A percentile compares a stretch with the other conserved stretches of the same genome.
These are phyloP conservation scores for Boletus edulis DNA, from an alignment of 768 basidiomycete species.

Conservation along the genomic window DNA sequence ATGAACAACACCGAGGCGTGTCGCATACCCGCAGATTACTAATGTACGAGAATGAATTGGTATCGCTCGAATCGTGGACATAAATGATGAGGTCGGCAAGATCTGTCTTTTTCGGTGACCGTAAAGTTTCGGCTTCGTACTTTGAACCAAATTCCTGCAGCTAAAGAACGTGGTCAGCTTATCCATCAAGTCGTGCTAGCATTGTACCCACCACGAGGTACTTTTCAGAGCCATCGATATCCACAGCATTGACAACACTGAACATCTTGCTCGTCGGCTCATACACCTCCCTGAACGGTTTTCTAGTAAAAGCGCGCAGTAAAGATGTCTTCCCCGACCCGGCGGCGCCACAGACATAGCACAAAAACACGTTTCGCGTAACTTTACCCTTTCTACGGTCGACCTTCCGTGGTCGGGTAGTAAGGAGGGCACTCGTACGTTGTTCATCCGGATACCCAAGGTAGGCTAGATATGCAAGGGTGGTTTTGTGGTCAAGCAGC, in stretches of 20 bases:
- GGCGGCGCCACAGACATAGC: slow-evolving; percentile 92
- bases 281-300: slow-evolving; percentile 69
- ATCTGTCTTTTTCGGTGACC: slow-evolving; percentile 89
- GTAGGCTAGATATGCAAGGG: slow-evolving; percentile 92
- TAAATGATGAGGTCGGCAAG: slow-evolving; percentile 93
- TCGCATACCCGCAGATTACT: slow-evolving; percentile 83
- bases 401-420: slow-evolving; percentile 80
- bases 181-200: not conserved
- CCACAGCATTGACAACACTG: slow-evolving; percentile 92
- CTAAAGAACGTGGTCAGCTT: slow-evolving; percentile 38
- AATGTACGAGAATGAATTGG: slow-evolving; percentile 98
- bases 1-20: not conserved
- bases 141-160: slow-evolving; percentile 96
- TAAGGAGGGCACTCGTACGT: slow-evolving; percentile 78
- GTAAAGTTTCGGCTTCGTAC: slow-evolving; percentile 88
- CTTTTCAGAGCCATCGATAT: slow-evolving; percentile 92
- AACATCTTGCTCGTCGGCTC: slow-evolving; percentile 89
- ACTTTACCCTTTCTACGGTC: slow-evolving; percentile 88
- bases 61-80: slow-evolving; percentile 96
- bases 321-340: slow-evolving; percentile 94
- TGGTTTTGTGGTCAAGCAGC: slow-evolving; percentile 87
- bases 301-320: slow-evolving; percentile 81
- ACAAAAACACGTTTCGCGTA: slow-evolving; percentile 87
- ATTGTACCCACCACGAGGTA: slow-evolving; percentile 84
- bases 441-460: slow-evolving; percentile 83